phyloP scores from a whole-genome alignment of 2,329 filamentous ascomycete species.

The Hymenotorrendiella dingleyae region DNA sequence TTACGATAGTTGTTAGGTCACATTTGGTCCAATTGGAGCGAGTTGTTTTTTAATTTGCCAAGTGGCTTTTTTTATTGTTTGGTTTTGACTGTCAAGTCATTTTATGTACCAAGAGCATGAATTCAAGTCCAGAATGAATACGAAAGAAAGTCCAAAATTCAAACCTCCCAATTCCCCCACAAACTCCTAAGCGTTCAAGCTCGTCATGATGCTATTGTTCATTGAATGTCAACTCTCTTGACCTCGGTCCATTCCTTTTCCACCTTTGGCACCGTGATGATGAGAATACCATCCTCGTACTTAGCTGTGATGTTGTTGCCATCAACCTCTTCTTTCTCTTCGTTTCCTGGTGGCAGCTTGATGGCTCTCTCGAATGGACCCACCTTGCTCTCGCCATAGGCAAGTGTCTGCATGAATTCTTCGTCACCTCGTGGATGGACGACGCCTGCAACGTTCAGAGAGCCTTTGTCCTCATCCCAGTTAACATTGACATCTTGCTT shows the following conservation, averaged over 20 bases:
- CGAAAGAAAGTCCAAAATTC: background rate
- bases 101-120: conserved; percentile 2
- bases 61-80: conserved; percentile 8
- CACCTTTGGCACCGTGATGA: conserved; percentile 70
- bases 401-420: conserved; percentile 57
- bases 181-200: background rate
- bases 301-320: conserved; percentile 63
- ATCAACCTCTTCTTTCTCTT: conserved; percentile 57
- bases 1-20: too few relatives aligned
- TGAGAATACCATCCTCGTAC: conserved; percentile 71
- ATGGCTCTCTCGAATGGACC: conserved; percentile 71
- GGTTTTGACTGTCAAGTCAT: background rate
- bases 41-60: conserved; percentile 5
- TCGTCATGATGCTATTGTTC: conserved; percentile 1
- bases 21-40: too few relatives aligned
- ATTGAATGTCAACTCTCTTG: conserved; percentile 51
- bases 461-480: conserved; percentile 64
- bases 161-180: background rate
- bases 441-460: conserved; percentile 64
- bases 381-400: conserved; percentile 59
- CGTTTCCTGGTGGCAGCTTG: conserved; percentile 47
- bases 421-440: conserved; percentile 68
- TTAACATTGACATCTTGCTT: conserved; percentile 73
- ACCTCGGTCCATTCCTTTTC: conserved; percentile 62
- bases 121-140: background rate